Evolutionary conservation across 2,329 filamentous ascomycete genomes (phyloP).

Genomic region (Diaporthe citriasiana): DNA sequence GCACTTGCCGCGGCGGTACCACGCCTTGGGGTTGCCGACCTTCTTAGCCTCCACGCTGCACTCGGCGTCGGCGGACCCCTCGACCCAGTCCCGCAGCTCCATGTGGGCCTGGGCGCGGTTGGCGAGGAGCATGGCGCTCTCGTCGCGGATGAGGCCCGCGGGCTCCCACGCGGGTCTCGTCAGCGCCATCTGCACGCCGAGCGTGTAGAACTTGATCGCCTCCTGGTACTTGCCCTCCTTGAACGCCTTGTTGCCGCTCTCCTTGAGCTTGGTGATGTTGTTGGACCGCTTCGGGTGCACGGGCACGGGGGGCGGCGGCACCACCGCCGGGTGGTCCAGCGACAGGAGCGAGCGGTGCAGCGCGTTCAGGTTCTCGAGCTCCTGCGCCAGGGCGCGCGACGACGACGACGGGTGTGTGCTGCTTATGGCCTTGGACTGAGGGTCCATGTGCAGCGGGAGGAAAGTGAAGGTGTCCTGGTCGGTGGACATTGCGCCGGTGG

Average conservation of each 20-base stretch:
- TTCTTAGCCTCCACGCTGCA: constrained; percentile 89
- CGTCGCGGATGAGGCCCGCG: constrained; percentile 84
- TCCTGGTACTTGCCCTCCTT: constrained; percentile 82
- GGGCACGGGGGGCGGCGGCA: constrained; percentile 89
- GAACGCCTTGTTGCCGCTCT: constrained; percentile 86
- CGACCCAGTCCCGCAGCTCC: constrained; percentile 84
- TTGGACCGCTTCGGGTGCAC: constrained; percentile 93
- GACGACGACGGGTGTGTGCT: constrained; percentile 55
- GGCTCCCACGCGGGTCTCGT: constrained; percentile 90
- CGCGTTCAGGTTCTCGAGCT: constrained; percentile 81
- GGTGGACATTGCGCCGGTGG: constrained; percentile 45
- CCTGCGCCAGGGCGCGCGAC: constrained; percentile 68
- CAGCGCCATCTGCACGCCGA: constrained; percentile 92
- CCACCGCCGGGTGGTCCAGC: constrained; percentile 71
- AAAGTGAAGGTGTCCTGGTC: constrained; percentile 82
- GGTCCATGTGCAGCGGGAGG: constrained; percentile 85
- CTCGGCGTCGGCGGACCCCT: constrained; percentile 89
- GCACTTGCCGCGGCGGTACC: constrained; percentile 90
- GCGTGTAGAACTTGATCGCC: constrained; percentile 83
- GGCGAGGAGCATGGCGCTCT: constrained; percentile 82
- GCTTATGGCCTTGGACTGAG: constrained; percentile 82
- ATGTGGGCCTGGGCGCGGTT: constrained; percentile 95
- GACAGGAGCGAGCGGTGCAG: constrained; percentile 82
- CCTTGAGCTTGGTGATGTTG: constrained; percentile 90
- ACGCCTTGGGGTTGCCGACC: constrained; percentile 91